Evolutionary conservation across 805 yeast species (phyloP).

Genomic region (Candida awuae): DNA sequence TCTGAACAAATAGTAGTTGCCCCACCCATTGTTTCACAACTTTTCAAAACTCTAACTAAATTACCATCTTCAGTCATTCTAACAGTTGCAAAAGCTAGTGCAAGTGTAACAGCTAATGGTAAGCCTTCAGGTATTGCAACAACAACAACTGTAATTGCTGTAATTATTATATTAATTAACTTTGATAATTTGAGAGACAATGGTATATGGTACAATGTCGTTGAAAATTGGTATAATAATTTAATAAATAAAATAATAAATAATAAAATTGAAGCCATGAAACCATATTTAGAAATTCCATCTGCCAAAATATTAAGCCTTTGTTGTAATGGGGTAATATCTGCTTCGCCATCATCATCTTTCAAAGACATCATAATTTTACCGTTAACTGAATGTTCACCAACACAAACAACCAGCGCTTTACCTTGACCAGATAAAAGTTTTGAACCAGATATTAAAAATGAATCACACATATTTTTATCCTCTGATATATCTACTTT

Average conservation of each 20-base stretch:
- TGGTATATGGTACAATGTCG: slow-evolving; percentile 34
- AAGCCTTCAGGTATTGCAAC: slow-evolving; percentile 99
- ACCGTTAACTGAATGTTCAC: slow-evolving; percentile 84
- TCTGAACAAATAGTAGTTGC: slow-evolving; percentile 97
- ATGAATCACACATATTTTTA: slow-evolving; percentile 55
- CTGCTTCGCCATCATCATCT: slow-evolving; percentile 65
- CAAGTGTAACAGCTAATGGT: slow-evolving; percentile 94
- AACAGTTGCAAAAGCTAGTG: slow-evolving; percentile 95
- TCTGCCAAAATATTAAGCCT: slow-evolving; percentile 79
- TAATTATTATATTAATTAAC: slow-evolving; percentile 79
- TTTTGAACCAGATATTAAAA: slow-evolving; percentile 86
- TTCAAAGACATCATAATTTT: slow-evolving; percentile 76
- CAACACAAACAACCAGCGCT: slow-evolving; percentile 86
- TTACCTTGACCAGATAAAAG: slow-evolving; percentile 79
- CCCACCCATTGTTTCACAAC: slow-evolving; percentile 98
- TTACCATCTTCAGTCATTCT: slow-evolving; percentile 97
- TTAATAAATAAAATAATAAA: slow-evolving; percentile 74
- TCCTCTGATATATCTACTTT: slow-evolving; percentile 33
- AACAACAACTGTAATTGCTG: slow-evolving; percentile 86
- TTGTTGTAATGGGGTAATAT: slow-evolving; percentile 74
- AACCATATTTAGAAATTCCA: slow-evolving; percentile 92
- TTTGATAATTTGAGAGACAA: slow-evolving; percentile 75
- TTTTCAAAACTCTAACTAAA: slow-evolving; percentile 83
- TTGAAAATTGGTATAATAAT: slow-evolving; percentile 54
- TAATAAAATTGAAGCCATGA: slow-evolving; percentile 73